Conservation (phyloP, 1,284 basidiomycete species). For the Inonotus obliquus region DNA sequence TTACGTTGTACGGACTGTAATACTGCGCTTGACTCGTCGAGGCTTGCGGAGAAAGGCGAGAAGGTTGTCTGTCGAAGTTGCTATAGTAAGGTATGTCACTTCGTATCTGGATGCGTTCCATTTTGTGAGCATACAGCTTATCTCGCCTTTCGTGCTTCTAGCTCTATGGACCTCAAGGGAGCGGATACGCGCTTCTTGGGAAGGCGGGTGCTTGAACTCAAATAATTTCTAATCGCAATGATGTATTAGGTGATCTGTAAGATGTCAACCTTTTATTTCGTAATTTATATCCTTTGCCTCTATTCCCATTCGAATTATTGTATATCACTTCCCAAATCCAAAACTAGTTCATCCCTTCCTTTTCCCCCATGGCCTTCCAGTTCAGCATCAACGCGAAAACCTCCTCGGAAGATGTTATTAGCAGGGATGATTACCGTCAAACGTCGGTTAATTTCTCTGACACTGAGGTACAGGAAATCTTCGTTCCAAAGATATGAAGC, state of each 20-base stretch:
- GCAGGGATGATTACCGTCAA: neutral
- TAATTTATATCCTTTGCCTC: neutral
- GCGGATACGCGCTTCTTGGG: constrained; percentile 69
- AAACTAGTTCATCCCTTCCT: neutral
- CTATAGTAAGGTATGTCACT: constrained; percentile 57
- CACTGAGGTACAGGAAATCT: neutral
- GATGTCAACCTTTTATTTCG: neutral
- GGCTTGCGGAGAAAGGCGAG: constrained; percentile 69
- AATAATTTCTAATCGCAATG: neutral
- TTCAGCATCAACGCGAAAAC: neutral
- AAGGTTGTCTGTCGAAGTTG: constrained; percentile 64
- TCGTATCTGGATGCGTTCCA: neutral
- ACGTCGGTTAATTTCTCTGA: neutral
- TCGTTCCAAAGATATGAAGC: neutral
- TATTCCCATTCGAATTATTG: neutral
- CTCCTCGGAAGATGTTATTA: neutral
- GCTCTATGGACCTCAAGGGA: constrained; percentile 67
- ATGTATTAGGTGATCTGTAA: neutral
- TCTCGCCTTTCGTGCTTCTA: constrained; percentile 24
- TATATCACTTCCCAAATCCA: neutral
- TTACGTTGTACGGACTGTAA: constrained; percentile 66
- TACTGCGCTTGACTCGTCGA: constrained; percentile 59
- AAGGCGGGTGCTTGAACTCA: constrained; percentile 43
- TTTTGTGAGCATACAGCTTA: constrained; percentile 4
- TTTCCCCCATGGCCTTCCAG: neutral